These are phyloP conservation scores for Penicillium bialowiezense DNA, from an alignment of 495 filamentous ascomycete genomes.

Conservation along the genomic window DNA sequence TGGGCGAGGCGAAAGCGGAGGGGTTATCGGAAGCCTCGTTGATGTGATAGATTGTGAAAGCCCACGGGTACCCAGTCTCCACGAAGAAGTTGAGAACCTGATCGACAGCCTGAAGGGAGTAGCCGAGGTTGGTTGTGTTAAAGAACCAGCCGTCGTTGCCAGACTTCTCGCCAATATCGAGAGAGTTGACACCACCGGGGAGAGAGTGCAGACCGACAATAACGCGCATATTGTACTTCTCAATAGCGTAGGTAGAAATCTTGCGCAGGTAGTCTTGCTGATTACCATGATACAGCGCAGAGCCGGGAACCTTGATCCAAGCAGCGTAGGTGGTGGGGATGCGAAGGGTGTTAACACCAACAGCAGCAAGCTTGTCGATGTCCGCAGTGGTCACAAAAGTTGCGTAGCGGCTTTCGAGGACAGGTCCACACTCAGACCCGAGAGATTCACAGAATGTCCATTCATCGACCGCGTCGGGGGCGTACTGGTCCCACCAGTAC, in stretches of 20 bases:
- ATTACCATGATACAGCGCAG: conserved; percentile 22
- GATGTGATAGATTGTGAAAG: conserved; percentile 17
- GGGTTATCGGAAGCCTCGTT: conserved; percentile 16
- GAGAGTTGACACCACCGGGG: conserved; percentile 21
- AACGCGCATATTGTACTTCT: conserved; percentile 23
- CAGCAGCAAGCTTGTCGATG: conserved; percentile 25
- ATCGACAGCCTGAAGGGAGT: conserved; percentile 21
- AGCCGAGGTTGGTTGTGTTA: conserved; percentile 18
- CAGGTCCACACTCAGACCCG: conserved; percentile 16
- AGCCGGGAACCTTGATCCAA: conserved; percentile 25
- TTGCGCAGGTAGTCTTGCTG: conserved; percentile 18
- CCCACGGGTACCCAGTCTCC: conserved; percentile 14
- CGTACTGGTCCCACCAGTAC: conserved; percentile 8
- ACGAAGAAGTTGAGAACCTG: conserved; percentile 17
- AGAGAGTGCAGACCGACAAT: conserved; percentile 25
- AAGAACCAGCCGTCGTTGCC: conserved; percentile 22
- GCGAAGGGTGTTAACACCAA: conserved; percentile 24
- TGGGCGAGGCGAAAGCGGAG: neutral
- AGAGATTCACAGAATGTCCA: conserved; percentile 27
- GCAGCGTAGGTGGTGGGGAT: conserved; percentile 30
- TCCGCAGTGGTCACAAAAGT: conserved; percentile 27
- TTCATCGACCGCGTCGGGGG: conserved; percentile 8
- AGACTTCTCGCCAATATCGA: conserved; percentile 20
- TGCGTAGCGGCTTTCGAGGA: conserved; percentile 29
- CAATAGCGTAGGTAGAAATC: conserved; percentile 21